Evolutionary conservation across 2,329 filamentous ascomycete species (phyloP).

Genomic region (Penicillium vulpinum): DNA sequence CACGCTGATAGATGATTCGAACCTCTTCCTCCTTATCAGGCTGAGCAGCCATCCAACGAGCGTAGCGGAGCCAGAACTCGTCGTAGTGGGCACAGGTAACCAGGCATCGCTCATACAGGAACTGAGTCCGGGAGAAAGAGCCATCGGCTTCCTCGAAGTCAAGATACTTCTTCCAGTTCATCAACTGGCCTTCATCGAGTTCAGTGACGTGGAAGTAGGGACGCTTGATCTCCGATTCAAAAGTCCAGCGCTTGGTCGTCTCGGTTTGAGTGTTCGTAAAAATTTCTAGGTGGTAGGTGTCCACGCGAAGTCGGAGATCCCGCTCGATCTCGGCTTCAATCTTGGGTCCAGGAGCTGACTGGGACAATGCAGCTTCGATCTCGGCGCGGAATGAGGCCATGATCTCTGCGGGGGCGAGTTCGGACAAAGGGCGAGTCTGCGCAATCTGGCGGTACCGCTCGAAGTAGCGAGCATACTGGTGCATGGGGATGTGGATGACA

Average conservation of each 20-base stretch:
- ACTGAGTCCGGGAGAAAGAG: constrained; percentile 70
- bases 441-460: constrained; percentile 82
- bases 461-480: constrained; percentile 93
- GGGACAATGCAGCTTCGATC: constrained; percentile 58
- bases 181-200: constrained; percentile 78
- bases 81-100: constrained; percentile 94
- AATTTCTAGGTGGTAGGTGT: constrained; percentile 75
- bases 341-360: constrained; percentile 48
- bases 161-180: constrained; percentile 93
- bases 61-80: constrained; percentile 98
- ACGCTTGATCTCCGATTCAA: constrained; percentile 89
- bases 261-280: constrained; percentile 82
- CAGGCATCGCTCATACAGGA: constrained; percentile 90
- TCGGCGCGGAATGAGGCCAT: constrained; percentile 70
- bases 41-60: constrained; percentile 86
- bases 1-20: constrained; percentile 86
- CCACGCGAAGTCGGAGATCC: constrained; percentile 76
- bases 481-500: constrained; percentile 86
- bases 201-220: constrained; percentile 97
- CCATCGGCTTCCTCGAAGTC: constrained; percentile 92
- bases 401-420: constrained; percentile 69
- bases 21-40: constrained; percentile 82
- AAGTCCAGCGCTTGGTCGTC: constrained; percentile 90
- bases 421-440: constrained; percentile 68
- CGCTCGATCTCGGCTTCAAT: constrained; percentile 78